Evolutionary conservation across 2,329 filamentous ascomycete genomes (phyloP), one percentile per base, ranked within the genome.

Genomic region (Verticillium alfalfae): DNA sequence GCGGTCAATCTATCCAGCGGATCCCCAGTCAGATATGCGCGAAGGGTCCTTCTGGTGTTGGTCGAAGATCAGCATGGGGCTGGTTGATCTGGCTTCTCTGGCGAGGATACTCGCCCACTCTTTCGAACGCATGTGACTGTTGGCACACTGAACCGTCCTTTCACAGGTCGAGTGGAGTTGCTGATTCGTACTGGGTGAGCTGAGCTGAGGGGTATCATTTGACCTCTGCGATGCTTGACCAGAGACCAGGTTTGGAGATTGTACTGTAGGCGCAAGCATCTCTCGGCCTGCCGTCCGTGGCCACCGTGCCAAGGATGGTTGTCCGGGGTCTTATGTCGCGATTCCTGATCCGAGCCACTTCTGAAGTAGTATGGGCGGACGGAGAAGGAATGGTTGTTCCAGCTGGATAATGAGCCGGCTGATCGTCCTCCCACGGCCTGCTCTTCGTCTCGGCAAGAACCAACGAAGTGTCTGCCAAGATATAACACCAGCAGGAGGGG

Each of bases 11-110:
- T 22, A 49, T 26, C 2, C 16, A 10, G 41, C n/a, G 5, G 41
- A 22, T 9, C 41, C 41, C 41, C 16, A n/a, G n/a, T 5, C 45
- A 61, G 55, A 64, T 64, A 60, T 60, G 62, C 56, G 58, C 26
- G 26, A 26, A 60, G 64, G 58, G 60, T 56, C 62, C 58, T 54
- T 58, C 5, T 22, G 41, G n/a, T 49, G 41, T 49, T 49, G 41
- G 49, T 26, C 10, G 54, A 49, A 39, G 41, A 49, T 49, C 41
- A 49, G 41, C 18, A 12, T 26, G 55, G 63, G 63, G 61, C 63
- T 64, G 61, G 57, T 61, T n/a, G 22, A 49, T 49, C 41, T 26
- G 41, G n/a, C 41, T 49, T 49, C 41, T 12, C 12, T 9, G 18
- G 41, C 26, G 26, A 26, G 26, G 26, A 26, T 49, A 8, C 41